Base-by-base conservation (phyloP, 768 basidiomycete genomes). In the Clathrus columnatus region DNA sequence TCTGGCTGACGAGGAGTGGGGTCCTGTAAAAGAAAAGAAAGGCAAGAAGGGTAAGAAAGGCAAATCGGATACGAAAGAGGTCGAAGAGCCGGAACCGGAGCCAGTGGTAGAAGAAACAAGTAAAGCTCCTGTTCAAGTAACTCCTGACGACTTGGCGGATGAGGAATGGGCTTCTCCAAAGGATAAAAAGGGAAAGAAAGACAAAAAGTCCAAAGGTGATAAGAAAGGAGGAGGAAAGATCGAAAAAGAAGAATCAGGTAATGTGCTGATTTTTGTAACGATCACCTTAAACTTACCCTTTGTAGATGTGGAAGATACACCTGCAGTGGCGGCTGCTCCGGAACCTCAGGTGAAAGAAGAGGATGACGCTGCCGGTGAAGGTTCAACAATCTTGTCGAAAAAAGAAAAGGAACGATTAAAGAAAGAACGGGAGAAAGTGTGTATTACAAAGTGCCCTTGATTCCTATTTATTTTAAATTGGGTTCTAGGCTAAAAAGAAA, bases 371-470 rank as follows among this genome's bases (percentile, higher is more conserved):
- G 74, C 78, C 27, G 83, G 77, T 50, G 70, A 69, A 48, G 88
- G 80, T 14, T 73, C 74, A 3, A 83, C 85, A 69, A 66, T 95
- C 28, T 70, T 96, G 30, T 84, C 86, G 17, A 97, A 97, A 74
- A 96, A 95, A 68, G 91, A 98, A 76, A 97, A 97, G 72, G 94
- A 97, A 68, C 85, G 85, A 67, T 74, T 95, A 58, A 97, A 98
- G 81, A 98, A 97, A 73, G 94, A 97, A 71, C 82, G 83, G 50
- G 93, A 96, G 74, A 96, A 96, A 85, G 92, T 85, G 30, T 48
- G 64, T 44, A 41, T 42, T 5, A 42, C 51, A 54, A 41, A 46
- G 54, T 48, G n/a, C n/a, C 50, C 26, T 52, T 32, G 7, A 50
- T 52, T 58, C 27, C 59, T 50, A 14, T 59, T 52, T 59, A 51